Percentiles rank a stretch among this genome's conserved stretches.
These are phyloP conservation scores for Elasticomyces elasticus DNA, from an alignment of 495 filamentous ascomycete genomes.

Conservation along the genomic window DNA sequence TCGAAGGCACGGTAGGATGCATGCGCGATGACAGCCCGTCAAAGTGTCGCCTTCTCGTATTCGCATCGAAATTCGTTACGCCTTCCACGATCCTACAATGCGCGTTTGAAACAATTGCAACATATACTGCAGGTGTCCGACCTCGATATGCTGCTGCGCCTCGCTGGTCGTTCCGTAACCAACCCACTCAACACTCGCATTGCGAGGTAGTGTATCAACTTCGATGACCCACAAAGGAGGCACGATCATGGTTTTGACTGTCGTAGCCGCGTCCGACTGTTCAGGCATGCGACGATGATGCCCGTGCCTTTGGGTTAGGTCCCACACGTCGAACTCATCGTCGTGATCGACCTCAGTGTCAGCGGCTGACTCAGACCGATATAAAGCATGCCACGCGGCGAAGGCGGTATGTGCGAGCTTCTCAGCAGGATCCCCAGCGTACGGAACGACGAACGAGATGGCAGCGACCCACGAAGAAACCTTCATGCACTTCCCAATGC, in stretches of 20 bases:
- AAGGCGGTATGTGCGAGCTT: conserved; percentile 25
- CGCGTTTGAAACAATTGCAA: not conserved
- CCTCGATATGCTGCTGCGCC: not conserved
- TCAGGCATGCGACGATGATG: not conserved
- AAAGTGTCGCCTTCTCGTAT: not conserved
- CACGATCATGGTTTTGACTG: not conserved
- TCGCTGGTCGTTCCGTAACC: conserved; percentile 5
- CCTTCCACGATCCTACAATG: not conserved
- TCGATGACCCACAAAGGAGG: conserved; percentile 62
- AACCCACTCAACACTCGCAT: conserved; percentile 61
- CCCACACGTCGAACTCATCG: conserved; percentile 60
- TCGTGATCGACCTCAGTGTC: conserved; percentile 33
- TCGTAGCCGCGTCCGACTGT: not conserved
- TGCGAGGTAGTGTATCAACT: conserved; percentile 60
- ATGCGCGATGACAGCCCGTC: too few species aligned
- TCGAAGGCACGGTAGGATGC: too few species aligned
- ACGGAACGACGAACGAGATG: conserved; percentile 56
- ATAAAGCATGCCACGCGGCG: conserved; percentile 41
- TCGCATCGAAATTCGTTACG: too few species aligned
- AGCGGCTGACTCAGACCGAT: conserved; percentile 26
- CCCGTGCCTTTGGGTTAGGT: conserved; percentile 26
- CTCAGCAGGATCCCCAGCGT: conserved; percentile 20
- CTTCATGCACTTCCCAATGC: conserved; percentile 62
- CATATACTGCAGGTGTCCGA: conserved; percentile 8
- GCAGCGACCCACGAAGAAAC: conserved; percentile 64